Evolutionary conservation across 805 yeast species (phyloP).

Genomic region (Clavispora vitiphila): DNA sequence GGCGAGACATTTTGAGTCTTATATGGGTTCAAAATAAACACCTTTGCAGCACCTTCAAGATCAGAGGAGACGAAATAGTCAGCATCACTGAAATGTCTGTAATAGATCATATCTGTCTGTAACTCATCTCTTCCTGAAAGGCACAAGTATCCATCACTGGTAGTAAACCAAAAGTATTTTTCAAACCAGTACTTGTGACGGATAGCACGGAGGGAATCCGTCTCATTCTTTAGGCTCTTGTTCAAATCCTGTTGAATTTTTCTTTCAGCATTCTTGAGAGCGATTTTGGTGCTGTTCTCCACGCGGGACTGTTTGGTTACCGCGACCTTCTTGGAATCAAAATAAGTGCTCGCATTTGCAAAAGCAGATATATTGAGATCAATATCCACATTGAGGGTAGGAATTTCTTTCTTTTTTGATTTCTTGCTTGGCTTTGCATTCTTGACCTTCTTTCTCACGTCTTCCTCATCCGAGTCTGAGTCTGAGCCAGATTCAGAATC

Average conservation of each 20-base stretch:
- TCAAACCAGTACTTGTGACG: constrained; percentile 88
- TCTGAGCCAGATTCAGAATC: constrained; percentile 28
- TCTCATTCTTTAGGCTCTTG: constrained; percentile 52
- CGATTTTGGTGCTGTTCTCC: constrained; percentile 68
- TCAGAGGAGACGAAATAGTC: constrained; percentile 76
- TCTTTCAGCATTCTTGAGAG: constrained; percentile 76
- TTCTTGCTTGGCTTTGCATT: constrained; percentile 10
- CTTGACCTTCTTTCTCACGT: constrained; percentile 3
- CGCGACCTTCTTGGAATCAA: constrained; percentile 70
- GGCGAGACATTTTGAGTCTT: constrained; percentile 75
- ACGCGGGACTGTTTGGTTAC: constrained; percentile 76
- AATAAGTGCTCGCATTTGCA: constrained; percentile 84
- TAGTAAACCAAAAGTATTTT: constrained; percentile 90
- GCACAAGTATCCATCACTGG: constrained; percentile 82
- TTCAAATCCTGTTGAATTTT: constrained; percentile 71
- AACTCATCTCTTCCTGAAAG: constrained; percentile 79
- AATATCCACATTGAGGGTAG: constrained; percentile 49
- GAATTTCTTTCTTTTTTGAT: constrained; percentile 7
- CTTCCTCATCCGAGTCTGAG: constrained; percentile 21
- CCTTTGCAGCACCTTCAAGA: constrained; percentile 66
- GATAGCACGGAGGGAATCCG: constrained; percentile 48
- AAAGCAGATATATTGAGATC: constrained; percentile 71
- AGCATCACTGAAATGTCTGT: constrained; percentile 66
- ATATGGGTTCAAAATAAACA: constrained; percentile 75
- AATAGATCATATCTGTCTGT: constrained; percentile 77